Percentiles rank a stretch among this genome's conserved stretches.
These are phyloP conservation scores for Acanthamoeba castellanii DNA, from an alignment of 208 protist species.

Conservation along the genomic window DNA sequence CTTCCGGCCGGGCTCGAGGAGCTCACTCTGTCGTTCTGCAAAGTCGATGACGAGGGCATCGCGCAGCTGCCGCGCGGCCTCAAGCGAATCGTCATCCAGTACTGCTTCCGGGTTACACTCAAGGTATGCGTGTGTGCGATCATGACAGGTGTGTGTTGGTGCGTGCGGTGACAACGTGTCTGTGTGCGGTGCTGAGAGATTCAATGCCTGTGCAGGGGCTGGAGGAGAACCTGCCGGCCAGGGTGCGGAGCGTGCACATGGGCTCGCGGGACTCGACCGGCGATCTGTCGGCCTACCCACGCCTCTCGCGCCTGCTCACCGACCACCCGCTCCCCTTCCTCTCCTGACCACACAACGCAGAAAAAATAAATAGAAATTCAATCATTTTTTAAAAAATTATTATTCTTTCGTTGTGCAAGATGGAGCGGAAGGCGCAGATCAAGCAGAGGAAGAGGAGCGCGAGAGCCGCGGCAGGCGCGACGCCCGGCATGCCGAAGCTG, in stretches of 20 bases:
- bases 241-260: background rate
- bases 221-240: background rate
- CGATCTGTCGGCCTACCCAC: background rate
- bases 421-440: no score
- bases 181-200: background rate
- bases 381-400: no score
- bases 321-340: background rate
- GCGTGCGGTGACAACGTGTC: background rate
- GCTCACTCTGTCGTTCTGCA: conserved; percentile 16
- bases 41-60: conserved; percentile 43
- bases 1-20: conserved; percentile 11
- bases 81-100: conserved; percentile 34
- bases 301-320: background rate
- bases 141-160: no score
- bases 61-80: conserved; percentile 15
- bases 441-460: no score
- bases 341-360: background rate
- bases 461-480: no score
- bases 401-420: no score
- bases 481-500: no score
- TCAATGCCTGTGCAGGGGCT: background rate
- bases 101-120: conserved; percentile 9
- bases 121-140: background rate
- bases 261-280: background rate
- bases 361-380: no score